Evolutionary conservation across 2,329 filamentous ascomycete genomes (phyloP).

Genomic region (Hymenoscyphus repandus): DNA sequence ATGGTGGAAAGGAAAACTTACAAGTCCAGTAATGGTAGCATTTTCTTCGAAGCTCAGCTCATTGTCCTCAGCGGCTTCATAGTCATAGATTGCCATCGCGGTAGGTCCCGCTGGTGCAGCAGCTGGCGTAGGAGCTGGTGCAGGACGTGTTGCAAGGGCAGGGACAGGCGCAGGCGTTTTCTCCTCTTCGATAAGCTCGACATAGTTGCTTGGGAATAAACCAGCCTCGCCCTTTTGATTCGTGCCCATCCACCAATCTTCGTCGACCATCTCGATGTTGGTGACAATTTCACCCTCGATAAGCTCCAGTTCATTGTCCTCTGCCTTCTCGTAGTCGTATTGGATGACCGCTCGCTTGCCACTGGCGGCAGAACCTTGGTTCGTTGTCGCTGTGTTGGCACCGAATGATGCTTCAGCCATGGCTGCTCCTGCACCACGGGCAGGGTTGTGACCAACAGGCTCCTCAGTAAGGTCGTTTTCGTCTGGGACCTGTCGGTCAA

Average conservation of each 20-base stretch:
- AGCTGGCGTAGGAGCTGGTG: slow-evolving; percentile 36
- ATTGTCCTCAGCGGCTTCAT: slow-evolving; percentile 95
- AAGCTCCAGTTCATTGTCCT: slow-evolving; percentile 93
- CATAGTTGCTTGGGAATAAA: slow-evolving; percentile 95
- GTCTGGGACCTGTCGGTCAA: slow-evolving; percentile 56
- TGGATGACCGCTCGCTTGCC: slow-evolving; percentile 74
- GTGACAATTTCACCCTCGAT: slow-evolving; percentile 82
- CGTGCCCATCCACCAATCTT: slow-evolving; percentile 98
- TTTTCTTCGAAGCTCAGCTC: slow-evolving; percentile 82
- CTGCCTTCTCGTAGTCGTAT: slow-evolving; percentile 96
- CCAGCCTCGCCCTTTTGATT: slow-evolving; percentile 80
- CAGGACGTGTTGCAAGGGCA: slow-evolving; percentile 27
- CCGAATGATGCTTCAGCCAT: slow-evolving; percentile 45
- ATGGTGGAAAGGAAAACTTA: slow-evolving; percentile 39
- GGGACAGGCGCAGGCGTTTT: slow-evolving; percentile 24
- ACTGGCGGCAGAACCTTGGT: slow-evolving; percentile 41
- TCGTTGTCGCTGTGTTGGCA: slow-evolving; percentile 35
- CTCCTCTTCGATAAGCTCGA: slow-evolving; percentile 66
- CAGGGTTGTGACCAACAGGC: slow-evolving; percentile 51
- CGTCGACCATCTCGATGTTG: slow-evolving; percentile 94
- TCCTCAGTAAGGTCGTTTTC: slow-evolving; percentile 63
- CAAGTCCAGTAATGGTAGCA: slow-evolving; percentile 72
- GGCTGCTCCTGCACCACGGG: slow-evolving; percentile 54
- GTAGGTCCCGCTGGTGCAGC: slow-evolving; percentile 47
- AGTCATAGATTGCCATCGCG: slow-evolving; percentile 87